A percentile compares a stretch with the other conserved stretches of the same genome.
Evolutionary conservation across 768 basidiomycete species (phyloP).

Genomic region (Rhizopogon salebrosus): DNA sequence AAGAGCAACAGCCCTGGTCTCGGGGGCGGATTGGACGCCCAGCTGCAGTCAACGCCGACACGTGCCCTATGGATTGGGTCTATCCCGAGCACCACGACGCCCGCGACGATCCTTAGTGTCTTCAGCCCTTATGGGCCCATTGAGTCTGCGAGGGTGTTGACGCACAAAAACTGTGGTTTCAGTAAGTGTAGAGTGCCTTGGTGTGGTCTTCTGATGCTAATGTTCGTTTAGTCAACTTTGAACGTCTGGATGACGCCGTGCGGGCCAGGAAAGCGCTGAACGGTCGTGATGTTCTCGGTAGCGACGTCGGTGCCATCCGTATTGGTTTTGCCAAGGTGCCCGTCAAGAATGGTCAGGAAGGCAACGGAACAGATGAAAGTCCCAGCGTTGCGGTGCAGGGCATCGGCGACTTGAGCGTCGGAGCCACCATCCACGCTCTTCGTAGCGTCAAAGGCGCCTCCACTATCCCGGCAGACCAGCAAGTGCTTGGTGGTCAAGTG

Average conservation of each 20-base stretch:
- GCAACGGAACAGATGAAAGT: constrained; percentile 55
- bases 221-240: constrained; percentile 79
- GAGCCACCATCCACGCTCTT: constrained; percentile 83
- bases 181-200: constrained; percentile 40
- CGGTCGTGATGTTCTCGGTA: constrained; percentile 91
- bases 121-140: constrained; percentile 98
- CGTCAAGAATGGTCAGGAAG: constrained; percentile 77
- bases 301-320: constrained; percentile 93
- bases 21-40: constrained; percentile 67
- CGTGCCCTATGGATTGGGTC: constrained; percentile 97
- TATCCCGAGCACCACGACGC: constrained; percentile 92
- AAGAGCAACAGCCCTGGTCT: constrained; percentile 53
- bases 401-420: constrained; percentile 79
- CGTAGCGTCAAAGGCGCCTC: constrained; percentile 88
- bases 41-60: constrained; percentile 87
- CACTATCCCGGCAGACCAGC: constrained; percentile 88
- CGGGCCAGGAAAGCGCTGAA: constrained; percentile 93
- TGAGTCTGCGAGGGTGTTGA: constrained; percentile 92
- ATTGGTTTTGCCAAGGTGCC: constrained; percentile 98
- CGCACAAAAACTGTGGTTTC: constrained; percentile 96
- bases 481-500: constrained; percentile 84
- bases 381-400: constrained; percentile 70
- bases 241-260: constrained; percentile 94
- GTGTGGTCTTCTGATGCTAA: constrained; percentile 7
- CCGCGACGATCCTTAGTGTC: constrained; percentile 89